Conservation (phyloP, 1,284 basidiomycete species). For the Cryptococcus maquisensis region DNA sequence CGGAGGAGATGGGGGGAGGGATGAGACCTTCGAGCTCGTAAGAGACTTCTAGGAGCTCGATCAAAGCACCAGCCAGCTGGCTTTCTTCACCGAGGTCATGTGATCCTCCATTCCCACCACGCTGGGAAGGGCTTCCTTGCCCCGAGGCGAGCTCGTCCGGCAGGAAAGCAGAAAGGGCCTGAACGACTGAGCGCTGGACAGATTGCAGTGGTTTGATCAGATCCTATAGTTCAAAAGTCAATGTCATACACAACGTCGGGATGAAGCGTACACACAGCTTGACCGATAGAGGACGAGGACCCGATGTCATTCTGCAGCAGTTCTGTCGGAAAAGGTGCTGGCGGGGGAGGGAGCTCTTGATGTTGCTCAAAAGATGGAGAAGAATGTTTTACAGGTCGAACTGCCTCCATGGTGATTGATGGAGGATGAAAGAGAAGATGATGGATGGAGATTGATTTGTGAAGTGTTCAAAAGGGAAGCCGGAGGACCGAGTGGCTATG, state of each 20-base stretch:
- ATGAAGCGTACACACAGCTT: not conserved
- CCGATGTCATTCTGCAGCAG: not conserved
- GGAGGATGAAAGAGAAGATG: not conserved
- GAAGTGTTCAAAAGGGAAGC: not conserved
- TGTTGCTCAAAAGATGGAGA: not conserved
- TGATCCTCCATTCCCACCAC: not conserved
- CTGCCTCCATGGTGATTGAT: slow-evolving; percentile 10
- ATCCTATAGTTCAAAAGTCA: not conserved
- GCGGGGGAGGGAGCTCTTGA: slow-evolving; percentile 26
- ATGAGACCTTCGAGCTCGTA: slow-evolving; percentile 38
- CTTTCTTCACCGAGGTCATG: slow-evolving; percentile 2
- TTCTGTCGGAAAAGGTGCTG: slow-evolving; percentile 28
- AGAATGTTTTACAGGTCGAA: slow-evolving; percentile 1
- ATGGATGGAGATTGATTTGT: not conserved
- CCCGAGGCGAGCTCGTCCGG: slow-evolving; percentile 6
- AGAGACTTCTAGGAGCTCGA: slow-evolving; percentile 36
- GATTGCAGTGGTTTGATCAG: slow-evolving; percentile 16
- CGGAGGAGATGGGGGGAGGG: slow-evolving; percentile 6
- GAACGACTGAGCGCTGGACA: slow-evolving; percentile 29
- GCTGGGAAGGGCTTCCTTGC: not conserved
- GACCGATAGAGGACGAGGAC: not conserved
- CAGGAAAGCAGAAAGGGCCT: slow-evolving; percentile 23
- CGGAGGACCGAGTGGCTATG: not conserved
- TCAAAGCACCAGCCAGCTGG: slow-evolving; percentile 27
- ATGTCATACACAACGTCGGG: not conserved